Percentiles rank a stretch among this genome's conserved stretches.
Conservation (phyloP, 2,329 filamentous ascomycete genomes). For the Proliferodiscus dingleyae region DNA sequence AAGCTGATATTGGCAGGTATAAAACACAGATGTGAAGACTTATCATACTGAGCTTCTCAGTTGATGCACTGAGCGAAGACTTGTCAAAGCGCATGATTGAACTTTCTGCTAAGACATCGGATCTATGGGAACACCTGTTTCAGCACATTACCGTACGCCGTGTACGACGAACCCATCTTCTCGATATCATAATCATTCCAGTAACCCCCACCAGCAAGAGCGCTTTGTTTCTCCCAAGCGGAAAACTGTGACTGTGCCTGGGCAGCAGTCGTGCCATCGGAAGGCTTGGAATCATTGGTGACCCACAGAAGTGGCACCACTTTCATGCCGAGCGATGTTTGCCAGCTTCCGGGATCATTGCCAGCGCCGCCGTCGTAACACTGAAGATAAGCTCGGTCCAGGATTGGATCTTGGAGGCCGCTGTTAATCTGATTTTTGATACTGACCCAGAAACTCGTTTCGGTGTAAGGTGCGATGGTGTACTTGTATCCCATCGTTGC, state of each 20-base stretch:
- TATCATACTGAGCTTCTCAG: no score
- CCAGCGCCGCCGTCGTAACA: constrained; percentile 41
- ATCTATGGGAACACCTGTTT: no score
- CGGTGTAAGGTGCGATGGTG: constrained; percentile 41
- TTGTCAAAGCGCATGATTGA: no score
- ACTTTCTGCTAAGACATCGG: no score
- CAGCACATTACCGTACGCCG: constrained; percentile 29
- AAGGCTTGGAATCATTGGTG: constrained; percentile 42
- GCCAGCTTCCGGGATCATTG: constrained; percentile 38
- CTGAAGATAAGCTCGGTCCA: constrained; percentile 41
- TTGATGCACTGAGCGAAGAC: no score
- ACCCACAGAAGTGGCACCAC: constrained; percentile 43
- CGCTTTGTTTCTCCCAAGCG: constrained; percentile 30
- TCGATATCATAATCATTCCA: constrained; percentile 46
- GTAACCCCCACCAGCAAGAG: constrained; percentile 38
- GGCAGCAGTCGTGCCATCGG: constrained; percentile 34
- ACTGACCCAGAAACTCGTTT: constrained; percentile 35
- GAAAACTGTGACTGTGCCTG: constrained; percentile 35
- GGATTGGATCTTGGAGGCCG: no score
- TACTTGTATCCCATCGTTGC: constrained; percentile 39
- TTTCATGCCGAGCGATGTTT: constrained; percentile 35
- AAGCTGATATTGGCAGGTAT: no score
- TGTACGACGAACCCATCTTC: constrained; percentile 38
- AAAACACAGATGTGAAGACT: no score
- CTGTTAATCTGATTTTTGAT: constrained; percentile 32